These are phyloP conservation scores for Tuber umbilicatum DNA, from an alignment of 495 filamentous ascomycete species.

Conservation along the genomic window DNA sequence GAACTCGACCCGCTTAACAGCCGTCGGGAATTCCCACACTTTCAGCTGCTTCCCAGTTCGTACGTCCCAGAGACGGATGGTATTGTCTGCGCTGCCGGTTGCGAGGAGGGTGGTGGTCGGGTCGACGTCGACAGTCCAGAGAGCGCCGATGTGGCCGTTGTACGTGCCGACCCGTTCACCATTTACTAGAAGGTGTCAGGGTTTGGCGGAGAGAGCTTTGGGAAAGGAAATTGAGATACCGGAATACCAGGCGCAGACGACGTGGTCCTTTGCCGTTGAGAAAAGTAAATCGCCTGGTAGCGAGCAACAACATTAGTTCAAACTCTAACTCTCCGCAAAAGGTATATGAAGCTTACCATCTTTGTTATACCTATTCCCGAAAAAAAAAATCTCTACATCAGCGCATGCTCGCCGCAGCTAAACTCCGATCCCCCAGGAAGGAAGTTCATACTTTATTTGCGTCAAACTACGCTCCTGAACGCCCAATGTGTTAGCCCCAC, in stretches of 20 bases:
- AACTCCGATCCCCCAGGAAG: neutral
- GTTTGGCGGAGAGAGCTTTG: neutral
- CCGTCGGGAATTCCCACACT: slow-evolving; percentile 92
- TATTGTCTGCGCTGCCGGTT: slow-evolving; percentile 95
- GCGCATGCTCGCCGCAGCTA: neutral
- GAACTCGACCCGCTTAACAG: slow-evolving; percentile 95
- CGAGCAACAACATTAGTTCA: slow-evolving; percentile 14
- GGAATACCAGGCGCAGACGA: slow-evolving; percentile 89
- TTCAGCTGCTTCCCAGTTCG: slow-evolving; percentile 87
- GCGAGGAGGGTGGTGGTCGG: slow-evolving; percentile 89
- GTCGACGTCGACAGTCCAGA: slow-evolving; percentile 98
- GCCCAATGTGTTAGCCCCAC: neutral
- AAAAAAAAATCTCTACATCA: slow-evolving; percentile 27
- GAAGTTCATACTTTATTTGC: slow-evolving; percentile 74
- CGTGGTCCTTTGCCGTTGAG: slow-evolving; percentile 94
- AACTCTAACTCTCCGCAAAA: neutral
- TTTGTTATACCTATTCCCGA: slow-evolving; percentile 63
- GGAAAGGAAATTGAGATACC: slow-evolving; percentile 10
- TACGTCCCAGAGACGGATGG: slow-evolving; percentile 93
- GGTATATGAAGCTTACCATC: slow-evolving; percentile 47
- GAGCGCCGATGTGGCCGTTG: slow-evolving; percentile 89
- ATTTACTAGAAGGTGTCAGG: slow-evolving; percentile 52
- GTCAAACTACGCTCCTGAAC: slow-evolving; percentile 85
- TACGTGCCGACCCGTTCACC: slow-evolving; percentile 94
- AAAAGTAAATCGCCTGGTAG: slow-evolving; percentile 79